Percentiles rank a stretch among this genome's conserved stretches.
These are phyloP conservation scores for Corylus americana DNA, from an alignment of 306 rosid genomes.

Conservation along the genomic window DNA sequence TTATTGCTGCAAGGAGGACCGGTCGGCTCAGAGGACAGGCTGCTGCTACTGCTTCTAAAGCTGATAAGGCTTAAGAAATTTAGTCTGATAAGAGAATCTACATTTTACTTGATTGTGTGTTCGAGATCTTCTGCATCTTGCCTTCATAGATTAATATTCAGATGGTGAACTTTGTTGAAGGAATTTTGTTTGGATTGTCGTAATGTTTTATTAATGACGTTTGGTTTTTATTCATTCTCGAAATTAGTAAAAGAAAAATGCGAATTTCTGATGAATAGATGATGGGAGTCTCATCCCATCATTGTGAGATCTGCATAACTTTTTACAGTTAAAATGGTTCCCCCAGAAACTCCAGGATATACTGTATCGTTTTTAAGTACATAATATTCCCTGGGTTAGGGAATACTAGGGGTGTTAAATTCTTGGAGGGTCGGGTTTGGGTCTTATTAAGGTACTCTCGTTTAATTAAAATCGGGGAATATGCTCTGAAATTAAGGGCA, in stretches of 20 bases:
- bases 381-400: no score
- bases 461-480: no score
- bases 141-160: background rate
- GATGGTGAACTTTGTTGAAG: background rate
- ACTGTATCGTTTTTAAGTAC: no score
- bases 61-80: constrained; percentile 25
- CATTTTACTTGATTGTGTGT: background rate
- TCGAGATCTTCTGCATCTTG: background rate
- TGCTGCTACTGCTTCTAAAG: constrained; percentile 42
- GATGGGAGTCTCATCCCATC: background rate
- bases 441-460: no score
- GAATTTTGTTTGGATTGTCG: constrained; percentile 4
- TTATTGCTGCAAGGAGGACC: constrained; percentile 51
- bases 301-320: no score
- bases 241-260: background rate
- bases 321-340: no score
- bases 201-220: background rate
- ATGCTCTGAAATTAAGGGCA: no score
- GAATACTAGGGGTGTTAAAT: no score
- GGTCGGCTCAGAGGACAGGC: constrained; percentile 55
- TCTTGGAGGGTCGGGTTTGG: no score
- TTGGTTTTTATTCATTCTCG: background rate
- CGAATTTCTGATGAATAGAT: background rate
- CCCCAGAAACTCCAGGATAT: no score
- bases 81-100: constrained; percentile 1